Percentiles rank a stretch among this genome's conserved stretches.
phyloP scores from a whole-genome alignment of 2,329 filamentous ascomycete genomes.

The Fonsecaea pedrosoi region DNA sequence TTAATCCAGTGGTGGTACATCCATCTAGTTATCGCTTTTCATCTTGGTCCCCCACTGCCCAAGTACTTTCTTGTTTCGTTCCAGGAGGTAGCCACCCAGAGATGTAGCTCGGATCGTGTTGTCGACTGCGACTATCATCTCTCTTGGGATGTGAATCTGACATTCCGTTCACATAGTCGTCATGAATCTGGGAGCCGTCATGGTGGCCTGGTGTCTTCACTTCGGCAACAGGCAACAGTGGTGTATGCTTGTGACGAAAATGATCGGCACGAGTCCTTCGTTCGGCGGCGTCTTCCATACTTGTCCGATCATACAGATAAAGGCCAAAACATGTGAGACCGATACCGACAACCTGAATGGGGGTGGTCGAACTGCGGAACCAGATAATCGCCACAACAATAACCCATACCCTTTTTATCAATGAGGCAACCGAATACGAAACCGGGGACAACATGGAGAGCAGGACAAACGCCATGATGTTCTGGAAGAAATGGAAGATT shows the following conservation, averaged over 20 bases:
- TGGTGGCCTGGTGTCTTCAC: constrained; percentile 43
- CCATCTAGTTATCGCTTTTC: constrained; percentile 34
- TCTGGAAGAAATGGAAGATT: constrained; percentile 94
- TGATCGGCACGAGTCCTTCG: constrained; percentile 71
- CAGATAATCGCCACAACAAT: constrained; percentile 93
- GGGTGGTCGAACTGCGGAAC: constrained; percentile 90
- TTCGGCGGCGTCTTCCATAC: constrained; percentile 85
- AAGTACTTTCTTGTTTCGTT: constrained; percentile 86
- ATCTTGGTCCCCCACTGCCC: constrained; percentile 59
- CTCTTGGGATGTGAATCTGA: constrained; percentile 46
- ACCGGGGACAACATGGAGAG: constrained; percentile 94
- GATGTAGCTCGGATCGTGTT: constrained; percentile 18
- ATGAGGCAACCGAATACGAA: constrained; percentile 92
- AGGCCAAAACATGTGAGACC: constrained; percentile 86
- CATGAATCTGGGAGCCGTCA: constrained; percentile 14
- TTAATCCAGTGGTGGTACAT: constrained; percentile 31
- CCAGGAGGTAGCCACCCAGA: constrained; percentile 73
- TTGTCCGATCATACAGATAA: constrained; percentile 94
- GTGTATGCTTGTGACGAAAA: constrained; percentile 62
- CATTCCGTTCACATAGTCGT: constrained; percentile 26
- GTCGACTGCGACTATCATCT: constrained; percentile 50
- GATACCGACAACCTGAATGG: constrained; percentile 83
- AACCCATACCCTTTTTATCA: constrained; percentile 97
- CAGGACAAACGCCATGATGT: constrained; percentile 91
- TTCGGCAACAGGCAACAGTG: constrained; percentile 72